Percentiles rank a stretch among this genome's conserved stretches.
Evolutionary conservation across 1,284 basidiomycete species (phyloP).

Genomic region (Apiotrichum domesticum): DNA sequence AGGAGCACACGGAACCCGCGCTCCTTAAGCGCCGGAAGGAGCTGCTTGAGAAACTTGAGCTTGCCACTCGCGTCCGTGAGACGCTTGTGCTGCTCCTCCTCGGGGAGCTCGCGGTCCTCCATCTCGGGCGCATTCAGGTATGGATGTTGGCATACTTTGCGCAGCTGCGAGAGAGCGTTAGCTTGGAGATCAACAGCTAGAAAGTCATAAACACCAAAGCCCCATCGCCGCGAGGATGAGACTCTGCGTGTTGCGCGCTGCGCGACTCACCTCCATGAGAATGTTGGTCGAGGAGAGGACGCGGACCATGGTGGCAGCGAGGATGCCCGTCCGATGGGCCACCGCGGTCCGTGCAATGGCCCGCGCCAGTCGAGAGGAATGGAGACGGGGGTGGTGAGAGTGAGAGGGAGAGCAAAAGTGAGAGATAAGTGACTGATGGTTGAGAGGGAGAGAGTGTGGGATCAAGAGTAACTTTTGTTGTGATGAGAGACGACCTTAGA

Average conservation of each 20-base stretch:
- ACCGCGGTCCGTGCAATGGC: too few species aligned
- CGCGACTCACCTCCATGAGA: constrained; percentile 39
- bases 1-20: constrained; percentile 90
- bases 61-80: constrained; percentile 82
- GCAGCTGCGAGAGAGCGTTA: constrained; percentile 21
- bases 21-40: constrained; percentile 81
- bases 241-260: too few species aligned
- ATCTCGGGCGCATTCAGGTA: constrained; percentile 78
- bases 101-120: constrained; percentile 63
- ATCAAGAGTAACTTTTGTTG: too few species aligned
- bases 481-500: too few species aligned
- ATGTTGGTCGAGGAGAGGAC: constrained; percentile 22
- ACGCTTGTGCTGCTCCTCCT: constrained; percentile 64
- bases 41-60: constrained; percentile 69
- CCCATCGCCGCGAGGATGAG: too few species aligned
- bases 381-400: too few species aligned
- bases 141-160: constrained; percentile 65
- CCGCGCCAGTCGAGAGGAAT: too few species aligned
- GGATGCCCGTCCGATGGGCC: background rate
- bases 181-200: too few species aligned
- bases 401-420: too few species aligned
- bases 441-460: too few species aligned
- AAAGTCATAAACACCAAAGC: too few species aligned
- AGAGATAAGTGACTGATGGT: too few species aligned
- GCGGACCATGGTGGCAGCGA: background rate